Base-by-base conservation (phyloP, 345 rosid genomes). In the Trapa bicornis region DNA sequence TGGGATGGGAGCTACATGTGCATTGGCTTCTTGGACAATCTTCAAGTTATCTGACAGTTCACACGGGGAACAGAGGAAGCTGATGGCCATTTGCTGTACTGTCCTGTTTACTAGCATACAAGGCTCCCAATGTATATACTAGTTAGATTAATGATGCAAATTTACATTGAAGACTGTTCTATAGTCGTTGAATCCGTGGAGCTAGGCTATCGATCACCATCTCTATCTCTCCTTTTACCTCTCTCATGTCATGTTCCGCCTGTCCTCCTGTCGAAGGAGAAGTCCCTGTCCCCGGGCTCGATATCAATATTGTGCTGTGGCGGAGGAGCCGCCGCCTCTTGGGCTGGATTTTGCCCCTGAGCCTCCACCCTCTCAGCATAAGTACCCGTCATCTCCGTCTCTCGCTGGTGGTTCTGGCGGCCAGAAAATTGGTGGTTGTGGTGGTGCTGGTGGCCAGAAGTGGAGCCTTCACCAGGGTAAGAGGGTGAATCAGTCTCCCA, bases 401-500 rank as follows among this genome's bases (percentile, higher is more conserved):
- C 38, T 9, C 38, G 37, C 37, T 58, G 50, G 68, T 32, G 29
- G 29, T 22, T 22, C 36, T 58, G 63, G 63, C 63, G 63, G 15
- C 15, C 5, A 35, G 14, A 10, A 38, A 35, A 11, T 22, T 22
- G 29, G 32, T 7, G 38, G 63, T 10, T 65, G 63, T 22, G 75
- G 11, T 47, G 71, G 63, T 22, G 75, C 7, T 47, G 71, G 66
- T 67, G 70, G 1, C 87, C 70, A 1, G 80, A 75, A 1, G 80
- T 73, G 4, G 83, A 78, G 11, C 68, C 81, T 0, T 68, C 67
- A 13, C 71, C 67, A 48, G n/a, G 37, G 2, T 13, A 65, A 9
- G 85, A 77, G 0, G 80, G 78, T 8, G 77, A 77, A 0, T 82
- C 83, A 0, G 75, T 61, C 2, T 84, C 83, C 74, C 67, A 79